Conservation (phyloP, 805 yeast genomes). For the Torulaspora gathmanii region DNA sequence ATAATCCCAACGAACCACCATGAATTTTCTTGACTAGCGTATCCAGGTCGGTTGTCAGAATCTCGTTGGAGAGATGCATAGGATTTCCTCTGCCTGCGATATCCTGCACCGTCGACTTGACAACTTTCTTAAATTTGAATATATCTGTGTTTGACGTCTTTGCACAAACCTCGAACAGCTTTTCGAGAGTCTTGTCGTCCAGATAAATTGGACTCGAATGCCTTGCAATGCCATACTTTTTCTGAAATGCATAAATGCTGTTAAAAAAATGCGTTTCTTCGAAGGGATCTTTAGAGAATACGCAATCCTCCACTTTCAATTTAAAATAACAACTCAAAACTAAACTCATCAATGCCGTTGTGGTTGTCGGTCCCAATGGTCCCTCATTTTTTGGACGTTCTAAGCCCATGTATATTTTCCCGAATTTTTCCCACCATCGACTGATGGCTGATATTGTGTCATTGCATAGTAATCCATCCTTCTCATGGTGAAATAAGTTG, state of each 20-base stretch:
- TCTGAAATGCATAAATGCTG: conserved; percentile 74
- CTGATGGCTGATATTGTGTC: conserved; percentile 66
- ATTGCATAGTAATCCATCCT: conserved; percentile 82
- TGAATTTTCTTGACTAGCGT: conserved; percentile 28
- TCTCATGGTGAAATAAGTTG: conserved; percentile 53
- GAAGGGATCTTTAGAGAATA: conserved; percentile 77
- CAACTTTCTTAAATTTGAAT: conserved; percentile 56
- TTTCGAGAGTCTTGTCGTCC: conserved; percentile 52
- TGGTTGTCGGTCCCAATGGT: conserved; percentile 57
- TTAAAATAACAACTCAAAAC: conserved; percentile 62
- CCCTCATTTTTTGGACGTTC: conserved; percentile 44
- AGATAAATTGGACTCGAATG: conserved; percentile 45
- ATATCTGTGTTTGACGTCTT: conserved; percentile 42
- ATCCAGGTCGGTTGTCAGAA: conserved; percentile 40
- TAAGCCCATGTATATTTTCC: conserved; percentile 37
- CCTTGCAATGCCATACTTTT: conserved; percentile 46
- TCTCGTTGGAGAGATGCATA: conserved; percentile 36
- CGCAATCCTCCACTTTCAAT: conserved; percentile 52
- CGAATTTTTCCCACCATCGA: conserved; percentile 80
- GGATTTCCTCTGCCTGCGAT: conserved; percentile 41
- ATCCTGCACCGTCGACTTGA: conserved; percentile 71
- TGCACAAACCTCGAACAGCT: conserved; percentile 45
- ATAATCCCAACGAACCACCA: conserved; percentile 37
- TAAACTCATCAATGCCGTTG: conserved; percentile 76
- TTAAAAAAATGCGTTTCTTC: conserved; percentile 65